Evolutionary conservation across 139 green algal species (phyloP).

Genomic region (Tetratostichococcus sp.): DNA sequence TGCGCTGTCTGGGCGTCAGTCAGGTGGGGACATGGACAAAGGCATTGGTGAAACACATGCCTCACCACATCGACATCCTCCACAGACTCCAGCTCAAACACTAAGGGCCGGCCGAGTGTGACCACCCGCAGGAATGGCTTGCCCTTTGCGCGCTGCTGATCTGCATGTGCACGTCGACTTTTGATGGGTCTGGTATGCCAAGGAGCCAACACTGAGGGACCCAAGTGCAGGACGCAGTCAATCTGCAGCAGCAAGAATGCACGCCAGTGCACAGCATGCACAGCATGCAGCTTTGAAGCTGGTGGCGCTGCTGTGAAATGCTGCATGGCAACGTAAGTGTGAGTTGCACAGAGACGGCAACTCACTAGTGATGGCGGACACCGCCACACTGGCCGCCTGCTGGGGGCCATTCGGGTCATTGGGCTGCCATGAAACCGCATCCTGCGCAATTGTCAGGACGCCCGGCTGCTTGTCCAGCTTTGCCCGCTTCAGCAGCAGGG

Average conservation of each 20-base stretch:
- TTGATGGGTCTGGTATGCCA: too few relatives aligned
- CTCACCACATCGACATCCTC: slow-evolving; percentile 5
- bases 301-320: too few relatives aligned
- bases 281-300: not conserved
- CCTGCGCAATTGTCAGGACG: not conserved
- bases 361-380: not conserved
- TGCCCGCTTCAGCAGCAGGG: not conserved
- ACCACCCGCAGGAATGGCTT: slow-evolving; percentile 17
- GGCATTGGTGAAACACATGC: too few relatives aligned
- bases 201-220: too few relatives aligned
- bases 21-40: too few relatives aligned
- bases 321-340: too few relatives aligned
- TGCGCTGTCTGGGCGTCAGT: too few relatives aligned
- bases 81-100: slow-evolving; percentile 15
- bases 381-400: not conserved
- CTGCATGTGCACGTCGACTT: not conserved
- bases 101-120: not conserved
- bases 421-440: not conserved
- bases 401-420: not conserved
- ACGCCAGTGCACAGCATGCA: not conserved
- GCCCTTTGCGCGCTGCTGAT: slow-evolving; percentile 18
- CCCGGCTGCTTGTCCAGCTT: not conserved
- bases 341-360: too few relatives aligned
- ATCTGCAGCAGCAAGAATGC: not conserved
- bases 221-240: too few relatives aligned